Evolutionary conservation across 2,329 filamentous ascomycete species (phyloP), one percentile per base, ranked within the genome.

Genomic region (Clonostachys chloroleuca): DNA sequence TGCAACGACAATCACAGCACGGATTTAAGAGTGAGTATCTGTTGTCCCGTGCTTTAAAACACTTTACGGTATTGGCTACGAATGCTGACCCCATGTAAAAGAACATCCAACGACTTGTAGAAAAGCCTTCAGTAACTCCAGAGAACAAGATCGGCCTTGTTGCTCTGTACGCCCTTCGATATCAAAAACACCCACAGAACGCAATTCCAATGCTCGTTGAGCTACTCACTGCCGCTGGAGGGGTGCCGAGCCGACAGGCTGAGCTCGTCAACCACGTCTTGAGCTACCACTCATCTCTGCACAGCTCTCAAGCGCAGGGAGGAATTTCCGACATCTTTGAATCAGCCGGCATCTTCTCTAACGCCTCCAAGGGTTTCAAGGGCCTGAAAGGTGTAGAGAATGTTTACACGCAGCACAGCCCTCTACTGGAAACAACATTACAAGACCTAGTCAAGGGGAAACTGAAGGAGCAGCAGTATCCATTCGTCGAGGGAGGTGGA

Each of bases 361-460:
- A 89, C 12, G 91, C 92, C 12, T 80, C 90, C 37, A 89, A 86
- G 59, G 84, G 92, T 6, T 91, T 99, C 66, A 96, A 95, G 60
- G 94, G 94, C 0, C 76, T 99, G 13, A 96, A 97, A 61, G 94
- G 94, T 2, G 94, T 99, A 2, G 95, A 99, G 65, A 99, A 99
- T 58, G 94, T 99, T 30, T 99, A 99, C 65, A 99, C 94, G 0
- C 95, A 99, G 64, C 94, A 99, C 65, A 95, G 90, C 6, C 91
- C 95, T 1, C 78, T 90, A 18, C 68, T 99, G 14, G 92, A 96
- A 64, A 80, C 81, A 20, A 97, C 91, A 1, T 70, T 99, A 16
- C 92, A 96, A 62, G 92, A 92, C 57, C 74, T 99, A 45, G 92
- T 97, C 70, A 96, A 96, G 62, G 95, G 94, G 1, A 83, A 88